Base-by-base conservation (phyloP, 495 filamentous ascomycete species). In the Aspergillus homomorphus region DNA sequence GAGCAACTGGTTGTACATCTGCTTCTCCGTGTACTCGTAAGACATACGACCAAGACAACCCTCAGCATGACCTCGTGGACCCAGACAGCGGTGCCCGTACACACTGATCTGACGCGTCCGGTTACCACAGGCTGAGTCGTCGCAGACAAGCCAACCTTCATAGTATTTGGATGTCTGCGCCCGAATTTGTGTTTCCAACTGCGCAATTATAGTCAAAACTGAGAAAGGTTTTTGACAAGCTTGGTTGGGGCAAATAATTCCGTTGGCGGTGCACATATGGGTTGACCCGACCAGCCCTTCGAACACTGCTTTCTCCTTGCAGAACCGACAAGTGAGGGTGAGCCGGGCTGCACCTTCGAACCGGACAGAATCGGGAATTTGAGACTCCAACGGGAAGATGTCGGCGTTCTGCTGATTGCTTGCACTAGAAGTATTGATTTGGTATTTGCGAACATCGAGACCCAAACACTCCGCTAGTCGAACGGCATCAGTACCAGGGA, bases 381-480 rank as follows among this genome's bases (percentile, higher is more conserved):
- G 94, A 33, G 90, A 95, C 68, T 98, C 94, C 1, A 98, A 79
- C 0, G 92, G 91, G 66, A 87, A 87, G 63, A 98, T 89, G 19
- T 80, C 76, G 10, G 70, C 59, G 53, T 80, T 74, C 61, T 88
- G 82, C 49, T 80, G 77, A 58, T 78, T 80, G 56, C 68, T 74
- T 19, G 74, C 71, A 23, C 76, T 79, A 21, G 82, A 82, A 54
- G 82, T 85, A 68, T 80, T 83, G 65, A 88, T 85, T 62, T 84
- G 85, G 73, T 97, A 98, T 67, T 94, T 96, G 57, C 84, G 83
- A 24, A 87, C 82, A 70, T 98, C 94, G 23, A 98, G 86, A 30
- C 94, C 94, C 28, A 98, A 83, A 66, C 92, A 96, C 68, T 96
- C 92, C 8, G 94, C 94, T 2, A 98, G 82, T 57, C 91, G 87